Percentiles rank a stretch among this genome's conserved stretches.
These are phyloP conservation scores for Talaromyces borbonicus DNA, from an alignment of 495 filamentous ascomycete species.

Conservation along the genomic window DNA sequence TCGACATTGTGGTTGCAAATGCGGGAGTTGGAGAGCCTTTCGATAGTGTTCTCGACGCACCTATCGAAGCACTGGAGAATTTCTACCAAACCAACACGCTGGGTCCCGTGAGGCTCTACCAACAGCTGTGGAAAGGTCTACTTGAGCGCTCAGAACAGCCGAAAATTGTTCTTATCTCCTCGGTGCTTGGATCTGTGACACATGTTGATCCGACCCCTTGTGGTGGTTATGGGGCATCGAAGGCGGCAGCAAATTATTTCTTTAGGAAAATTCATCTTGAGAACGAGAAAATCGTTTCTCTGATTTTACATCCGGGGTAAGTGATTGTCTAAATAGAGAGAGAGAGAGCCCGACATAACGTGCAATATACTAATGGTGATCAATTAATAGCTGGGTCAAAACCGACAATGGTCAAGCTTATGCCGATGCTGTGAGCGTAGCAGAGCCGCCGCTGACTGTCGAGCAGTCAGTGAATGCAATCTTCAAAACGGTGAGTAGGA, in stretches of 20 bases:
- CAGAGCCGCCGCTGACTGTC: slow-evolving; percentile 3
- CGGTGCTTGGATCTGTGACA: slow-evolving; percentile 18
- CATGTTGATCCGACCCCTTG: slow-evolving; percentile 14
- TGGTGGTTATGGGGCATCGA: slow-evolving; percentile 27
- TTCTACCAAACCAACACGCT: slow-evolving; percentile 33
- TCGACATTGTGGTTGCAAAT: slow-evolving; percentile 43
- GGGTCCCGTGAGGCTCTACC: slow-evolving; percentile 26
- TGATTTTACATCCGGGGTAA: slow-evolving; percentile 30
- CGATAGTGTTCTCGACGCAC: slow-evolving; percentile 14
- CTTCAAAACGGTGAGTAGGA: not conserved
- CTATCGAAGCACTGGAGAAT: slow-evolving; percentile 18
- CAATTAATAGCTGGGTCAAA: slow-evolving; percentile 6
- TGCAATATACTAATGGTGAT: too few species aligned
- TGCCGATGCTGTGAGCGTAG: slow-evolving; percentile 1
- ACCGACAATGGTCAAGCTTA: slow-evolving; percentile 7
- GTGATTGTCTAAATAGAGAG: not conserved
- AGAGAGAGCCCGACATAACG: not conserved
- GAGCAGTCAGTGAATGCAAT: slow-evolving; percentile 3
- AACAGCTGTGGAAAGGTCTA: slow-evolving; percentile 20
- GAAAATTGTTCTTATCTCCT: slow-evolving; percentile 28
- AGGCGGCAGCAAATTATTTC: slow-evolving; percentile 31
- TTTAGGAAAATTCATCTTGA: slow-evolving; percentile 28
- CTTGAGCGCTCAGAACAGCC: slow-evolving; percentile 17
- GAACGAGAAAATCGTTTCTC: slow-evolving; percentile 21
- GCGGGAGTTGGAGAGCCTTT: slow-evolving; percentile 29